A percentile compares a stretch with the other conserved stretches of the same genome.
phyloP scores from a whole-genome alignment of 352 stramenopile species.

The Globisporangium ultimum region DNA sequence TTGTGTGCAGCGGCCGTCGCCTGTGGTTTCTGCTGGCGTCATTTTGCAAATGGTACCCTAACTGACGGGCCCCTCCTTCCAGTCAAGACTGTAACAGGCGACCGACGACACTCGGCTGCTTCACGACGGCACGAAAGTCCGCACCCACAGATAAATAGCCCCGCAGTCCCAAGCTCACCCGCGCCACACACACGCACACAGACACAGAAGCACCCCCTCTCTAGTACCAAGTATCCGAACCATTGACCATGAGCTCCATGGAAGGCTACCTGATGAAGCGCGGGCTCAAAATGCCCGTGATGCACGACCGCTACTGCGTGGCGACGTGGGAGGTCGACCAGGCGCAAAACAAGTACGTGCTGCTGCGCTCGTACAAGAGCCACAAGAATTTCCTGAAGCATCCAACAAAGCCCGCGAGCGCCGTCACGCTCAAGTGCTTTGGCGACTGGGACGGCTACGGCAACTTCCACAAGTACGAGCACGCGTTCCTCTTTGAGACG shows the following conservation, averaged over 20 bases:
- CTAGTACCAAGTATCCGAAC: too few species aligned
- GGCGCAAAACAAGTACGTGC: slow-evolving; percentile 44
- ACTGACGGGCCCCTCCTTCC: too few species aligned
- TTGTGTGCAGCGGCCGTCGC: neutral
- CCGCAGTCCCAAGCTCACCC: too few species aligned
- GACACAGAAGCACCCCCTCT: neutral
- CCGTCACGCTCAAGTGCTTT: slow-evolving; percentile 66
- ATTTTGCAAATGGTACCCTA: too few species aligned
- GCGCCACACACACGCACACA: neutral
- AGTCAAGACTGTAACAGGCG: too few species aligned
- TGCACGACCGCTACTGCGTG: slow-evolving; percentile 83
- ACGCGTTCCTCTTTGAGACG: slow-evolving; percentile 75
- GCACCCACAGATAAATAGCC: too few species aligned
- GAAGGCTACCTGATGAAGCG: slow-evolving; percentile 77
- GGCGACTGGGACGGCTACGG: slow-evolving; percentile 76
- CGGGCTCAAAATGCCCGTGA: slow-evolving; percentile 60
- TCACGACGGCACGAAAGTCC: too few species aligned
- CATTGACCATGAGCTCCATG: slow-evolving; percentile 19
- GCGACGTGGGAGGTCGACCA: slow-evolving; percentile 60
- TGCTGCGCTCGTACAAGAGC: slow-evolving; percentile 74
- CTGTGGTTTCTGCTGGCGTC: neutral
- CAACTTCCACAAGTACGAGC: slow-evolving; percentile 69
- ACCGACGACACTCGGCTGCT: too few species aligned
- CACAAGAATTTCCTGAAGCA: slow-evolving; percentile 34
- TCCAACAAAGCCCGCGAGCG: slow-evolving; percentile 48